These are phyloP conservation scores for Spergularia marina DNA, from an alignment of 148 eudicot species.

Conservation along the genomic window DNA sequence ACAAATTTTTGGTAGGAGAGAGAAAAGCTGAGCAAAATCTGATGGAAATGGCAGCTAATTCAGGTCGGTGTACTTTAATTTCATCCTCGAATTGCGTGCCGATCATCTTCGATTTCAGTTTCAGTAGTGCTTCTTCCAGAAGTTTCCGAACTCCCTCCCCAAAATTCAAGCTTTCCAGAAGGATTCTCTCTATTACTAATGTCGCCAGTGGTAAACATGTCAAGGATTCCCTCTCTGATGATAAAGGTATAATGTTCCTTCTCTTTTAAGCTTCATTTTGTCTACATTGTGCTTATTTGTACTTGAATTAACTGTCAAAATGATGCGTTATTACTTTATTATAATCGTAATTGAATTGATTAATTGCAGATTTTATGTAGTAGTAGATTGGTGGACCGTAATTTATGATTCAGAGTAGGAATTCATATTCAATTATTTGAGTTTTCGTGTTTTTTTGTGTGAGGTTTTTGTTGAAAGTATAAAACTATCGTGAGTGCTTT, in stretches of 20 bases:
- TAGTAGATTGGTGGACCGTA: too few relatives aligned
- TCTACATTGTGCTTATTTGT: not conserved
- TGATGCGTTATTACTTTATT: too few relatives aligned
- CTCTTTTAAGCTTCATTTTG: not conserved
- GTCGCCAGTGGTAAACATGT: conserved; percentile 36
- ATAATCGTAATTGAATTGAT: too few relatives aligned
- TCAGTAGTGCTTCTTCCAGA: conserved; percentile 5
- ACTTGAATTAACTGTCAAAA: too few relatives aligned
- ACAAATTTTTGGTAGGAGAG: not conserved
- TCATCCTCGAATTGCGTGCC: conserved; percentile 33
- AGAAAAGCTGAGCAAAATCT: not conserved
- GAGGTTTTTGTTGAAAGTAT: too few relatives aligned
- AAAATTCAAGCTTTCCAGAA: conserved; percentile 18
- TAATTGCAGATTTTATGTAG: too few relatives aligned
- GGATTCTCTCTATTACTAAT: conserved; percentile 33
- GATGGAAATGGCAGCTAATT: conserved; percentile 11
- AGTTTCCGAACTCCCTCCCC: conserved; percentile 7
- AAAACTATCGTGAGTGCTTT: too few relatives aligned
- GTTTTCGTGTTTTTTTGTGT: too few relatives aligned
- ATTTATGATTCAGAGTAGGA: too few relatives aligned
- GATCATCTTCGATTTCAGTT: conserved; percentile 33
- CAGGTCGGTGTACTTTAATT: not conserved
- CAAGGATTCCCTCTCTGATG: conserved; percentile 29
- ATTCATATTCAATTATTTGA: too few relatives aligned
- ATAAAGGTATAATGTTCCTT: conserved; percentile 6